Percentiles rank a stretch among this genome's conserved stretches.
phyloP scores from a whole-genome alignment of 2,329 filamentous ascomycete species.

The Claviceps sp. region DNA sequence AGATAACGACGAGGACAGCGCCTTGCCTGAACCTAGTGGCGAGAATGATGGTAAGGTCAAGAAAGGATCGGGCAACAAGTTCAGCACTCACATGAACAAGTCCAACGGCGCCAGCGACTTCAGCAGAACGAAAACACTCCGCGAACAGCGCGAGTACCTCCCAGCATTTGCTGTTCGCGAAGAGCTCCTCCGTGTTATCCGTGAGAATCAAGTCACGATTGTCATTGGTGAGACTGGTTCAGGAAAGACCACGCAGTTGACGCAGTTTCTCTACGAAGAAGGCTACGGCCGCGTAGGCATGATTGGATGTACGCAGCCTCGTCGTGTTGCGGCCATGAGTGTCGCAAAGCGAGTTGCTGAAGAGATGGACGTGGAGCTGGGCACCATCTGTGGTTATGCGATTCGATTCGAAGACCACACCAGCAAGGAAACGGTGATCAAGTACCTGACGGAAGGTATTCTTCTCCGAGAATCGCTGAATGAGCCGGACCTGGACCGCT shows the following conservation, averaged over 20 bases:
- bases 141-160: constrained; percentile 83
- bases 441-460: constrained; percentile 98
- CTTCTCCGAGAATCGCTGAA: constrained; percentile 84
- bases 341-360: constrained; percentile 96
- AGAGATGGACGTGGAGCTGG: constrained; percentile 91
- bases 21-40: constrained; percentile 60
- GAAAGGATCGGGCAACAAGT: constrained; percentile 49
- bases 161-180: constrained; percentile 95
- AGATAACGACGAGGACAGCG: constrained; percentile 85
- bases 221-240: constrained; percentile 96
- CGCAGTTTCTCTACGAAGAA: constrained; percentile 91
- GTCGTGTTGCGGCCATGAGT: constrained; percentile 96
- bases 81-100: constrained; percentile 81
- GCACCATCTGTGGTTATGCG: constrained; percentile 81
- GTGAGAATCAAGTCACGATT: constrained; percentile 94
- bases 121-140: constrained; percentile 78
- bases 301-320: constrained; percentile 92
- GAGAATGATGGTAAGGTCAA: constrained; percentile 45
- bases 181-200: constrained; percentile 78
- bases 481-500: constrained; percentile 84
- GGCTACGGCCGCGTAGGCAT: constrained; percentile 79
- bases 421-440: constrained; percentile 87
- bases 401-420: constrained; percentile 99
- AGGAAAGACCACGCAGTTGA: constrained; percentile 93
- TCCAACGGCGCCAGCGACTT: constrained; percentile 77